Percentiles rank a stretch among this genome's conserved stretches.
phyloP scores from a whole-genome alignment of 176 grass and related monocot species.

The Tillandsia fasciculata region DNA sequence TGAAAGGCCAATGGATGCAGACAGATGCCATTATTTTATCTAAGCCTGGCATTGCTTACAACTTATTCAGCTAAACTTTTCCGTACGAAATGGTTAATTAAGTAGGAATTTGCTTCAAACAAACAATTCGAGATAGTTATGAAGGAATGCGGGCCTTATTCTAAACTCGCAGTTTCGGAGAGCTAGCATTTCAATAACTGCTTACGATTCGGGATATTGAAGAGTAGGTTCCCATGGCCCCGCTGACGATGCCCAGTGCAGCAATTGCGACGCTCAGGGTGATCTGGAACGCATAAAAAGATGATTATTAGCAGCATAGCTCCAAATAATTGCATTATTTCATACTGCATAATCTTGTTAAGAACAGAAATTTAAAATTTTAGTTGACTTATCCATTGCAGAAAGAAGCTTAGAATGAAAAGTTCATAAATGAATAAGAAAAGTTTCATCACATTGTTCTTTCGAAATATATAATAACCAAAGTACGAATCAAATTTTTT shows the following conservation, averaged over 20 bases:
- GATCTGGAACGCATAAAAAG: conserved; percentile 42
- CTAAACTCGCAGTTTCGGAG: not conserved
- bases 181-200: conserved; percentile 22
- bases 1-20: too few species aligned
- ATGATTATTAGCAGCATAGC: not conserved
- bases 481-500: too few species aligned
- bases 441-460: not conserved
- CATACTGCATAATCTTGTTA: not conserved
- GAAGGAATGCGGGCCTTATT: too few species aligned
- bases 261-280: conserved; percentile 36
- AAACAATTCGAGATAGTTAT: too few species aligned
- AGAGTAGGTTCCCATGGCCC: conserved; percentile 56
- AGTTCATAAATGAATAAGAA: not conserved
- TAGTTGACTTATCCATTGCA: not conserved
- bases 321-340: not conserved
- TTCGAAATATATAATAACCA: not conserved
- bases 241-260: conserved; percentile 36
- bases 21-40: too few species aligned
- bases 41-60: too few species aligned
- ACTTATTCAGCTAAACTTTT: too few species aligned
- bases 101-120: too few species aligned
- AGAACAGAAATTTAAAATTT: not conserved
- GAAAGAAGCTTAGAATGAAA: not conserved
- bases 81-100: too few species aligned
- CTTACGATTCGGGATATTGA: conserved; percentile 37